Base-by-base conservation (phyloP, 192 early-diverging fungal species). In the Coemansia sp. region DNA sequence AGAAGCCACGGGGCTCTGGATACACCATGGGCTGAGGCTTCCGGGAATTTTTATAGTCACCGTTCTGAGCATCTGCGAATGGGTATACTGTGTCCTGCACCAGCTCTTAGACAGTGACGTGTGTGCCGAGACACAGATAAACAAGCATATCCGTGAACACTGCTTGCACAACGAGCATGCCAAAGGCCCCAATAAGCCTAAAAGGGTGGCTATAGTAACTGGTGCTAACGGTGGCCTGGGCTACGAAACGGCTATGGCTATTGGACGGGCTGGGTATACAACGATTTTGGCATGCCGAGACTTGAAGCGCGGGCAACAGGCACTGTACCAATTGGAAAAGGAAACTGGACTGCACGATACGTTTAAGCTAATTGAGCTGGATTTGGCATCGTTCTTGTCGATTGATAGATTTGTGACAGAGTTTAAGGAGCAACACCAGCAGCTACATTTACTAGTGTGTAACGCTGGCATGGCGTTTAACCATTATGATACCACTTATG, bases 181-280 rank as follows among this genome's bases (percentile, higher is more conserved):
- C 18, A 16, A 25, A 2, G n/a, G 16, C 23, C 3, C 20, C 0
- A 8, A 33, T n/a, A 33, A n/a, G 10, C 23, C 37, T 16, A 25
- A 23, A 3, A 65, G 38, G 28, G 70, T 81, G 4, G 79, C 77
- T 11, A 74, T 81, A 0, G 76, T 81, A 28, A 81, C 83, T 10
- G 88, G 88, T 1, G 88, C 86, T 33, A 88, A 88, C 61, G 72
- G 83, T 18, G 88, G 86, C 4, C 75, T 88, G 13, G 88, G 88
- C 9, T 79, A 74, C 18, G 85, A 86, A 52, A 88, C 85, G 9
- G 83, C 84, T 23, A 77, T 81, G 55, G 85, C 83, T 2, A 57
- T 89, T n/a, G 83, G 83, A 8, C 75, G 80, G 8, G 85, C 85
- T 13, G 86, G 85, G 12, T 83, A 71, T 57, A 73, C 59, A 0